Evolutionary conservation across 2,329 filamentous ascomycete genomes (phyloP), one percentile per base, ranked within the genome.

Genomic region (Cladophialophora immunda): DNA sequence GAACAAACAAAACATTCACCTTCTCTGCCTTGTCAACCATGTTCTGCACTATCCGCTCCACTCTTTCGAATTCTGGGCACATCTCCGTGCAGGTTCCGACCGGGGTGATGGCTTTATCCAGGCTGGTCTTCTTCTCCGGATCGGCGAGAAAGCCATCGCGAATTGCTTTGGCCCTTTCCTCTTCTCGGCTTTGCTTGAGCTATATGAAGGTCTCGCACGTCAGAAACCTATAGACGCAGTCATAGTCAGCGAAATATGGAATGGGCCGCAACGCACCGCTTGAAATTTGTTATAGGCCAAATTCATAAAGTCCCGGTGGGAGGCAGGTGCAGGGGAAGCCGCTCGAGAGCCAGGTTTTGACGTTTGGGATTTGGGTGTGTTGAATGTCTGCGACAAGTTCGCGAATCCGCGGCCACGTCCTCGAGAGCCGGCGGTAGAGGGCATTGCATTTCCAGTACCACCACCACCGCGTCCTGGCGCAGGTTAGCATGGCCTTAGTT

Each of bases 61-160:
- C 83, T 52, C 87, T 78, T 77, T 90, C 88, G 65, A 82, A 88
- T 69, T 89, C 86, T 2, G 88, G 85, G 73, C 88, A 90, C 87
- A 90, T 89, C 70, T 86, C 84, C 45, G 82, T 83, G 76, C 88
- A 90, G 58, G 84, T 86, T 58, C 87, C 88, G 4, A 87, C 83
- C 0, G 85, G 83, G 22, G 85, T 88, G 72, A 90, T 88, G 30
- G 87, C 87, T 68, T 89, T 83, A 32, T 83, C 82, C 65, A 90
- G 78, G 27, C 81, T 82, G 61, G 85, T 86, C n/a, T 85, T 86
- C 72, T 86, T 86, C 66, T 87, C 83, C 4, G 87, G 87, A 73
- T 89, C 85, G 38, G 83, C 82, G 76, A 88, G 84, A 65, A 84
- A 80, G 54, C 84, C 85, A 71, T 82, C 76, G 63, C 75, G 78